phyloP scores from a whole-genome alignment of 2,329 filamentous ascomycete species.

The Passalora sequoiae region DNA sequence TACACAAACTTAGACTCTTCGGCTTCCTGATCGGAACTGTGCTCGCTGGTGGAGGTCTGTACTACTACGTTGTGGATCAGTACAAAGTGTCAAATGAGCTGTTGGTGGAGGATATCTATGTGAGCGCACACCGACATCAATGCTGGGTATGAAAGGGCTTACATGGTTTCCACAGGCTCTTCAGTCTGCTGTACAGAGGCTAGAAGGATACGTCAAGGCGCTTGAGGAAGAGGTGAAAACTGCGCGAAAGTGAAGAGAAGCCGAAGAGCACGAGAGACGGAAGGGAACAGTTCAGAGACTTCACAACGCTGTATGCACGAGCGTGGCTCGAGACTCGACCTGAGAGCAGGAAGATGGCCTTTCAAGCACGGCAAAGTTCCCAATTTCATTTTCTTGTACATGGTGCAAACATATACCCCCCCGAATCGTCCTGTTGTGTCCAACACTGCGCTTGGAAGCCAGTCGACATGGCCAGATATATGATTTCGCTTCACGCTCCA shows the following conservation, averaged over 20 bases:
- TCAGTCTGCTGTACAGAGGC: conserved; percentile 77
- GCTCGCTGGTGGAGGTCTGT: conserved; percentile 72
- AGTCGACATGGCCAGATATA: conserved; percentile 1
- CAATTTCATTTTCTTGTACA: conserved; percentile 23
- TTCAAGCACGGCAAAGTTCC: too few species aligned
- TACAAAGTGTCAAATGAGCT: conserved; percentile 92
- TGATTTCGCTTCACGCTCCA: conserved; percentile 7
- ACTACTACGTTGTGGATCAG: conserved; percentile 88
- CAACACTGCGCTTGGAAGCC: neutral
- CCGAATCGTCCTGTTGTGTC: conserved; percentile 10
- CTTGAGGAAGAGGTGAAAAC: conserved; percentile 70
- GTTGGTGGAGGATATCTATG: conserved; percentile 91
- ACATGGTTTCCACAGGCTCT: conserved; percentile 61
- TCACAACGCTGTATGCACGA: neutral
- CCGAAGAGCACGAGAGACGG: neutral
- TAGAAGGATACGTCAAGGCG: conserved; percentile 75
- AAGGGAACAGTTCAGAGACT: neutral
- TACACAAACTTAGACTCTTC: conserved; percentile 60
- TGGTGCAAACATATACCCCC: conserved; percentile 24
- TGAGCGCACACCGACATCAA: conserved; percentile 48
- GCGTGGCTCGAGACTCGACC: too few species aligned
- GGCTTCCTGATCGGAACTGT: conserved; percentile 85
- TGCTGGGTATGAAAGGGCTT: neutral
- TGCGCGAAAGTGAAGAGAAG: conserved; percentile 52
- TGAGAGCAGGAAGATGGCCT: too few species aligned